phyloP scores from a whole-genome alignment of 1,139 yeast genomes.

The Magnusiomyces fungicola region DNA sequence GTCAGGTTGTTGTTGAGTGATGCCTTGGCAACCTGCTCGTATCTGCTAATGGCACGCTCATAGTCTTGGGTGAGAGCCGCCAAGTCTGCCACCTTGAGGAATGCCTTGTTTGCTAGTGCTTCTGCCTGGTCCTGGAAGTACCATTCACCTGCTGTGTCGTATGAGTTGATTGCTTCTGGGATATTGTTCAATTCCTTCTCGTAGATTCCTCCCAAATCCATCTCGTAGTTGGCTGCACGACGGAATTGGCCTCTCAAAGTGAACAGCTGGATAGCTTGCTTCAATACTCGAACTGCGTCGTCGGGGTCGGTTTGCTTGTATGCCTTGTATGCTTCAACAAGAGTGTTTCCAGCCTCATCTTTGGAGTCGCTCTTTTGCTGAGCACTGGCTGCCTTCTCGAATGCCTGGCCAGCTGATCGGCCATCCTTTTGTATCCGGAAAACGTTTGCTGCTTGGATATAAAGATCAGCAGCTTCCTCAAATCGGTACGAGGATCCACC shows the following conservation, averaged over 20 bases:
- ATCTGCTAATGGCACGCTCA: slow-evolving; percentile 63
- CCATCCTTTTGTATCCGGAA: slow-evolving; percentile 67
- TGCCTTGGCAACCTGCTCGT: slow-evolving; percentile 69
- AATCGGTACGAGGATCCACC: slow-evolving; percentile 56
- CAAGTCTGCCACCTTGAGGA: slow-evolving; percentile 82
- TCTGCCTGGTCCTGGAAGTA: slow-evolving; percentile 89
- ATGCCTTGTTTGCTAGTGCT: slow-evolving; percentile 84
- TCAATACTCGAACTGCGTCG: slow-evolving; percentile 72
- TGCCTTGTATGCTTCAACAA: slow-evolving; percentile 87
- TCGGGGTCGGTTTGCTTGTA: slow-evolving; percentile 64
- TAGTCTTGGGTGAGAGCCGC: slow-evolving; percentile 71
- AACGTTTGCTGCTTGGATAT: slow-evolving; percentile 83
- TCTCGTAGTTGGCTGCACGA: slow-evolving; percentile 89
- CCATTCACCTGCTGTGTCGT: slow-evolving; percentile 96
- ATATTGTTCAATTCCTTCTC: slow-evolving; percentile 65
- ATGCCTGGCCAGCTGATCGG: slow-evolving; percentile 65
- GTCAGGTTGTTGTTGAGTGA: slow-evolving; percentile 68
- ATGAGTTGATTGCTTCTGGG: slow-evolving; percentile 63
- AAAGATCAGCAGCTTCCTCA: slow-evolving; percentile 91
- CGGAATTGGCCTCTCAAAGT: slow-evolving; percentile 91
- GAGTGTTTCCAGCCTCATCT: slow-evolving; percentile 88
- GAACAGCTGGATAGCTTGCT: slow-evolving; percentile 73
- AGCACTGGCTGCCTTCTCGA: slow-evolving; percentile 76
- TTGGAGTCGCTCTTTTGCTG: slow-evolving; percentile 69
- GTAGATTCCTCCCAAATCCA: slow-evolving; percentile 82